Evolutionary conservation across 805 yeast species (phyloP).

Genomic region (Nakazawaea ishiwadae): DNA sequence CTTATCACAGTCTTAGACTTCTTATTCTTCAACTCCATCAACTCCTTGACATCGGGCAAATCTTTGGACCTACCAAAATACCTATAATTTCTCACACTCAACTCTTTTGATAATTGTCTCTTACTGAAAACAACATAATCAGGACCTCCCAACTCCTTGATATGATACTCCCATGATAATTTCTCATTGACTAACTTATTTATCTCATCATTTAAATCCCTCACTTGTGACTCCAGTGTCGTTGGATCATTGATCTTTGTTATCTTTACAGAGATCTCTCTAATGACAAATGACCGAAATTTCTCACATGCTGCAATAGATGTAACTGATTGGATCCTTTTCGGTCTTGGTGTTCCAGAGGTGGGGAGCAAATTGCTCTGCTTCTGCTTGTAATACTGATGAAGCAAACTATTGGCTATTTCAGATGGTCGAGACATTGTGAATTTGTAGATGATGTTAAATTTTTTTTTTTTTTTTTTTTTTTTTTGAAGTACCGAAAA

Average conservation of each 20-base stretch:
- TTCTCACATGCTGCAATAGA: conserved; percentile 61
- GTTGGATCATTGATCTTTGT: conserved; percentile 59
- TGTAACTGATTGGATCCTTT: conserved; percentile 46
- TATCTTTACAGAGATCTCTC: conserved; percentile 59
- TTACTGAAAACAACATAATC: conserved; percentile 39
- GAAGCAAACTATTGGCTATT: conserved; percentile 67
- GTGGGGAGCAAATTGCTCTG: conserved; percentile 31
- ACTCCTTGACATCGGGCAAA: conserved; percentile 62
- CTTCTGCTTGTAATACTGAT: conserved; percentile 58
- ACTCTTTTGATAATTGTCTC: conserved; percentile 12
- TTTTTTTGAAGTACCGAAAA: too few relatives aligned
- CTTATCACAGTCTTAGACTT: conserved; percentile 18
- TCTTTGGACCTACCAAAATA: conserved; percentile 86
- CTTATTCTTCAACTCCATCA: conserved; percentile 31
- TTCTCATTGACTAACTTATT: conserved; percentile 66
- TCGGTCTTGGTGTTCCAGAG: conserved; percentile 54
- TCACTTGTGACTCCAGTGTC: conserved; percentile 53
- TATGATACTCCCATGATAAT: conserved; percentile 73
- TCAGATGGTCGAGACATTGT: conserved; percentile 82
- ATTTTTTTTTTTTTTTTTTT: too few relatives aligned
- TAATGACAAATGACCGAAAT: conserved; percentile 58
- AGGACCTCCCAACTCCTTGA: conserved; percentile 69
- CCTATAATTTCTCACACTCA: conserved; percentile 48
- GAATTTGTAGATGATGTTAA: too few relatives aligned
- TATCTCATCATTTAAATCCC: conserved; percentile 71